Base-by-base conservation (phyloP, 106 monocot genomes). In the Gastrodia elata region DNA sequence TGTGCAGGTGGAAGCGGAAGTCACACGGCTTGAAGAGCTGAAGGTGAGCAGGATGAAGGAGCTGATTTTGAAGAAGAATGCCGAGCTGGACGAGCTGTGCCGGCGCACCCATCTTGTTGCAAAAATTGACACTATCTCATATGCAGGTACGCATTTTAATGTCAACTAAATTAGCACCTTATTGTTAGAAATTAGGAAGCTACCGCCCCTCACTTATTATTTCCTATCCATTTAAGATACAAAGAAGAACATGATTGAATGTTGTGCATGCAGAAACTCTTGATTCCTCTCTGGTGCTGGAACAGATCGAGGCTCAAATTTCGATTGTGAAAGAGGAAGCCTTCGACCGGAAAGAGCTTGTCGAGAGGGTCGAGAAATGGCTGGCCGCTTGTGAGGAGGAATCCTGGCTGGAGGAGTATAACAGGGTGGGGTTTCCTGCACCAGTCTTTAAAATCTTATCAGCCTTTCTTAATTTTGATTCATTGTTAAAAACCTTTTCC, bases 391-490 rank as follows among this genome's bases (percentile, higher is more conserved):
- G 89, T 43, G 87, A 86, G 33, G 92, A 92, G 40, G 92, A 92
- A 69, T 78, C 78, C 27, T 92, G 92, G 92, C 79, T 92, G 8
- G 92, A 89, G 40, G 89, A 92, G 69, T 92, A 95, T 52, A 95
- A 83, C 71, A 89, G 83, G 87, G 94, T 95, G 26, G 20, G 81
- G 24, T 61, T 75, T 83, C 52, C 56, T 28, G 46, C 13, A 46
- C 26, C 14, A 37, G 3, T 59, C 67, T 33, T 46, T 34, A 33
- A 8, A 6, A 20, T 59, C 38, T 22, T 26, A 27, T 70, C 26
- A 22, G 14, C 33, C 46, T 46, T 46, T 46, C 52, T 52, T 52
- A 15, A 0, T 42, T 74, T 41, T 16, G 10, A 32, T 37, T 24
- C 16, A 40, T 20, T 56, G 32, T 15, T 48, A 37, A 35, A 55